Conservation (phyloP, 169 alveolate species). For the Perkinsus olseni region DNA sequence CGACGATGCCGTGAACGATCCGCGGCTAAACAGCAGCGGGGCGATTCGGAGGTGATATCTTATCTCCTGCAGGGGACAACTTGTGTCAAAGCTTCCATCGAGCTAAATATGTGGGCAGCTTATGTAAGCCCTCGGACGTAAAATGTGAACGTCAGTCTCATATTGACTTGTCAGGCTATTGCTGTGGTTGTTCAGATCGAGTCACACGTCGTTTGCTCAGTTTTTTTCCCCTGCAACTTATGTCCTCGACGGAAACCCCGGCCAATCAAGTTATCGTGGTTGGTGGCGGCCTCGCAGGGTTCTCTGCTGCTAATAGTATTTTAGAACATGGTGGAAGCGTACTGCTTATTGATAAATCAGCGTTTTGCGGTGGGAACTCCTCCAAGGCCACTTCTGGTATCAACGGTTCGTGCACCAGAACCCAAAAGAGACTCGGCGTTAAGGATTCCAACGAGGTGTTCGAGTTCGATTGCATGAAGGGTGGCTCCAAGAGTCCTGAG, state of each 20-base stretch:
- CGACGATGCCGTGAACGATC: no score
- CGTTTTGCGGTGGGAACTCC: constrained; percentile 39
- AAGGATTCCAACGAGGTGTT: constrained; percentile 33
- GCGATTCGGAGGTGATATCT: no score
- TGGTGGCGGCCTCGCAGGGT: constrained; percentile 24
- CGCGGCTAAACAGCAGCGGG: no score
- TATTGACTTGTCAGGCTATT: no score
- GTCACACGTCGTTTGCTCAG: no score
- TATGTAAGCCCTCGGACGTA: no score
- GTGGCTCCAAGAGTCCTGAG: constrained; percentile 40
- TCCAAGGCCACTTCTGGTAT: constrained; percentile 28
- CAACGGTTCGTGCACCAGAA: constrained; percentile 29
- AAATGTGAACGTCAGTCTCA: no score
- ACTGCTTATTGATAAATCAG: constrained; percentile 20
- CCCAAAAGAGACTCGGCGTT: constrained; percentile 36
- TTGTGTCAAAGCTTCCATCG: no score
- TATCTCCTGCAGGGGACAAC: no score
- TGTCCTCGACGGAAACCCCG: background rate
- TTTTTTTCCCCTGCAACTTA: background rate
- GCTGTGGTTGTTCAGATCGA: no score
- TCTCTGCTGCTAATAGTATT: constrained; percentile 29
- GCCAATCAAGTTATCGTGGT: background rate
- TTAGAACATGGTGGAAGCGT: constrained; percentile 25
- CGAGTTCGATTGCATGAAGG: constrained; percentile 39
- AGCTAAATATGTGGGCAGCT: no score